Evolutionary conservation across 352 stramenopile species (phyloP), one percentile per base, ranked within the genome.

Genomic region (Phytopythium boreale): DNA sequence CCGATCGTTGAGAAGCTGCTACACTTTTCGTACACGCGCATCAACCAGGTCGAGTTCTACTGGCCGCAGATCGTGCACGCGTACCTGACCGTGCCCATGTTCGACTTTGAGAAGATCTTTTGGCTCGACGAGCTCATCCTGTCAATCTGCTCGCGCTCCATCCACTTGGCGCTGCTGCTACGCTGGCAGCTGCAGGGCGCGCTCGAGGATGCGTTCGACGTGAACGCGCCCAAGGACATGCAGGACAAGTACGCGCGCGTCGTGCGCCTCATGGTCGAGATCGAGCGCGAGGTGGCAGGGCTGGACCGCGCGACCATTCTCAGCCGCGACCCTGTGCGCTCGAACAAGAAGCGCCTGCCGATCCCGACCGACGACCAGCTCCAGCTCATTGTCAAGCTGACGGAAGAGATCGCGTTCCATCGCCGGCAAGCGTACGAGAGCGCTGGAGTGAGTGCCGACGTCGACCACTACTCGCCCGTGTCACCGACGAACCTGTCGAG

Each of bases 11-110:
- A 95, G 60, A 88, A 88, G 29, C 56, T 96, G 57, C 69, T 93
- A 7, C 80, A 95, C 37, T 94, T 95, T 64, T 93, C 87, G 46
- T 94, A 94, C 74, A 91, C 86, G 29, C 78, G 88, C 26, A 94
- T 97, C 68, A 95, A 95, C 63, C 84, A 97, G 71, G 84, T 97
- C 50, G 90, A 97, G 66, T 97, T 97, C 63, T 96, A 96, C 66
- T 96, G 87, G 83, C 89, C 88, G 20, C 90, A 97, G 73, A 92
- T 97, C 37, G 80, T 96, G 46, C 90, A 97, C 59, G 85, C 86
- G 59, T 94, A 95, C 53, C 56, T 96, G 53, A 94, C 83, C 22
- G 84, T 96, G 57, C 87, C 85, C 15, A 95, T 92, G 75, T 95
- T 95, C 72, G 84, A 95, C 46, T 94, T 96, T 66, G 86, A 95